phyloP scores from a whole-genome alignment of 192 early-diverging fungal species.

The Dissophora globulifera region DNA sequence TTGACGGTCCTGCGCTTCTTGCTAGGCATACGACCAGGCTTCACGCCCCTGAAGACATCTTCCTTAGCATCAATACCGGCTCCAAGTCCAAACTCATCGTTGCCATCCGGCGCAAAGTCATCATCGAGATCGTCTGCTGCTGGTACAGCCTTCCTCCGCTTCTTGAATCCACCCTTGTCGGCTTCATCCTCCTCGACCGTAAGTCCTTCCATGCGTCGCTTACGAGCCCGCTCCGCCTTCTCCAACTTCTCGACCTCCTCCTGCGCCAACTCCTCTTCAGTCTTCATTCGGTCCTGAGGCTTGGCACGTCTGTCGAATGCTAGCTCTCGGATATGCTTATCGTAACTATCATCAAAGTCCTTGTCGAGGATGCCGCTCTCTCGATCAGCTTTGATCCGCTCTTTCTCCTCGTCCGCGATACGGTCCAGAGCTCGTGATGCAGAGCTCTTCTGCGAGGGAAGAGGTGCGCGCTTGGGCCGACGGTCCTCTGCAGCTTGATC shows the following conservation, averaged over 20 bases:
- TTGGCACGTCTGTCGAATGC: slow-evolving; percentile 84
- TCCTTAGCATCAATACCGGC: slow-evolving; percentile 53
- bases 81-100: slow-evolving; percentile 58
- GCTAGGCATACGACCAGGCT: slow-evolving; percentile 50
- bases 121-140: slow-evolving; percentile 78
- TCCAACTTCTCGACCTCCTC: slow-evolving; percentile 90
- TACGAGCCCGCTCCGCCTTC: slow-evolving; percentile 80
- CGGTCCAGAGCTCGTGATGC: slow-evolving; percentile 45
- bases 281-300: slow-evolving; percentile 92
- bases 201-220: slow-evolving; percentile 87
- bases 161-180: slow-evolving; percentile 60
- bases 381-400: slow-evolving; percentile 32
- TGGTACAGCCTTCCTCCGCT: slow-evolving; percentile 62
- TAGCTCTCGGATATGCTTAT: slow-evolving; percentile 83
- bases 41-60: slow-evolving; percentile 45
- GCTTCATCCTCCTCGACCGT: slow-evolving; percentile 69
- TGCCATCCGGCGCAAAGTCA: slow-evolving; percentile 64
- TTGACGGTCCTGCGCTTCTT: slow-evolving; percentile 41
- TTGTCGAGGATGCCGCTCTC: slow-evolving; percentile 42
- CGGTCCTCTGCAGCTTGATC: slow-evolving; percentile 46
- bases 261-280: slow-evolving; percentile 90
- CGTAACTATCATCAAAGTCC: slow-evolving; percentile 79
- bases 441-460: slow-evolving; percentile 56
- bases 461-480: slow-evolving; percentile 56
- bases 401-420: slow-evolving; percentile 50